phyloP scores from a whole-genome alignment of 2,329 filamentous ascomycete species.

The Paraphaeosphaeria sporulosa region DNA sequence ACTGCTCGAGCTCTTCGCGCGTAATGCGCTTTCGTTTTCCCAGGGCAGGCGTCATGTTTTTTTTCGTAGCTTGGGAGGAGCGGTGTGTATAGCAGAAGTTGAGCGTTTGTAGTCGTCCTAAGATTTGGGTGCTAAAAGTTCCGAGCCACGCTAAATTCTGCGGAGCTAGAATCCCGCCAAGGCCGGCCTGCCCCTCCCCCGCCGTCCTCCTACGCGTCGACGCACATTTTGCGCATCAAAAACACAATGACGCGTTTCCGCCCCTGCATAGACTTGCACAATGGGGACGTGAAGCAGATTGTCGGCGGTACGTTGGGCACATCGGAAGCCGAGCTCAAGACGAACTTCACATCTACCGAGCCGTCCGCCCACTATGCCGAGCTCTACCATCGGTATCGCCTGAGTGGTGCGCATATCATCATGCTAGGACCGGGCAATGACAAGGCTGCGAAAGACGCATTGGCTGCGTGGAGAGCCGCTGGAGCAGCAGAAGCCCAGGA shows the following conservation, averaged over 20 bases:
- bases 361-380: conserved; percentile 81
- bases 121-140: background rate
- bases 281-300: conserved; percentile 98
- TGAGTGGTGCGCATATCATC: conserved; percentile 89
- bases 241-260: conserved; percentile 85
- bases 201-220: conserved; percentile 18
- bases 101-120: background rate
- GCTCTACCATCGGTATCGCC: conserved; percentile 77
- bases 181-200: conserved; percentile 21
- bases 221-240: conserved; percentile 1
- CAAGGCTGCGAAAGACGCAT: conserved; percentile 77
- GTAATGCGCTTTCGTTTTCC: conserved; percentile 56
- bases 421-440: conserved; percentile 93
- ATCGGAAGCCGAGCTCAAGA: conserved; percentile 66
- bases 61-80: background rate
- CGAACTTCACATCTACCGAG: conserved; percentile 89
- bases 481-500: background rate
- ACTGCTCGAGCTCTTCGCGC: conserved; percentile 38
- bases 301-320: conserved; percentile 83
- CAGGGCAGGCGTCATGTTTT: conserved; percentile 51
- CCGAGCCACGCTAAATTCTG: conserved; percentile 13
- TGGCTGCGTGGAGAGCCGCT: conserved; percentile 69
- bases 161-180: conserved; percentile 24
- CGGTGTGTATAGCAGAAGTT: too few relatives aligned
- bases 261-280: conserved; percentile 96